Percentiles rank a stretch among this genome's conserved stretches.
phyloP scores from a whole-genome alignment of 2,329 filamentous ascomycete species.

The Rosellinia necatrix region DNA sequence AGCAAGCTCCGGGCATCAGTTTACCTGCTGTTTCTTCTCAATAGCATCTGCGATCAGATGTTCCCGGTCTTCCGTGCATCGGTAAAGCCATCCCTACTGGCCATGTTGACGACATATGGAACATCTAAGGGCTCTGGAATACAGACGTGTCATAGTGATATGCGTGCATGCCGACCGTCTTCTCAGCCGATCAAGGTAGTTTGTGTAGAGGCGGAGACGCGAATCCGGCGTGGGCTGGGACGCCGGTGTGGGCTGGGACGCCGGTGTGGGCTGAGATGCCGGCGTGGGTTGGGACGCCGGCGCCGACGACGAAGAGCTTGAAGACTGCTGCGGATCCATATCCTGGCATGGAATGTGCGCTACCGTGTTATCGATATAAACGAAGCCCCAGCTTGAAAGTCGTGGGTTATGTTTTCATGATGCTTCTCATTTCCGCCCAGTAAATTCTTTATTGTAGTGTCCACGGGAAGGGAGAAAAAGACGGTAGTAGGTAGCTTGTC shows the following conservation, averaged over 20 bases:
- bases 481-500: too few species aligned
- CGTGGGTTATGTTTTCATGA: neutral
- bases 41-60: conserved; percentile 46
- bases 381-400: neutral
- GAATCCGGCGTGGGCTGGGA: conserved; percentile 1
- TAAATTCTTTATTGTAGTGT: neutral
- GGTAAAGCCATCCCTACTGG: conserved; percentile 72
- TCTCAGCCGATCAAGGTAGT: conserved; percentile 17
- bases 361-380: conserved; percentile 1
- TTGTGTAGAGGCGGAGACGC: conserved; percentile 14
- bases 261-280: neutral
- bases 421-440: neutral
- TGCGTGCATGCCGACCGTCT: conserved; percentile 62
- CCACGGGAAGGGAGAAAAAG: too few species aligned
- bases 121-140: conserved; percentile 59
- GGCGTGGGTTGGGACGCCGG: neutral
- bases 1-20: neutral
- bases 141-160: conserved; percentile 68
- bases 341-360: conserved; percentile 15
- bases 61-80: conserved; percentile 55
- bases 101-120: conserved; percentile 60
- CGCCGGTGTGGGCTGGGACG: neutral
- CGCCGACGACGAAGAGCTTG: neutral
- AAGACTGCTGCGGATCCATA: conserved; percentile 13
- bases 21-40: conserved; percentile 37